Percentiles rank a stretch among this genome's conserved stretches.
Conservation (phyloP, 139 green algal genomes). For the Haematococcus sp. region DNA sequence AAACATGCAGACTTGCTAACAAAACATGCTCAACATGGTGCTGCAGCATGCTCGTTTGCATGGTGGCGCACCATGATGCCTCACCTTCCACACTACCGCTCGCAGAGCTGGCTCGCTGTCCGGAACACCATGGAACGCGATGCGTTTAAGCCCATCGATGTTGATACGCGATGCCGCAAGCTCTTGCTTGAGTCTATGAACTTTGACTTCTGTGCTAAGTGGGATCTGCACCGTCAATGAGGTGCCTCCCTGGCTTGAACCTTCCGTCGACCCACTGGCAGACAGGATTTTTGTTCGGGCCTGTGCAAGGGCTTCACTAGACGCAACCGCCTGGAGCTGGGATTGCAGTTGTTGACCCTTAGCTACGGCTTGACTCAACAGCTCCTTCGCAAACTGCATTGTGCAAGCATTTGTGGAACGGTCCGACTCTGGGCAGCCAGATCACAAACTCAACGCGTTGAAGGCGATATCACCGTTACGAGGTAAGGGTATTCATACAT, state of each 20-base stretch:
- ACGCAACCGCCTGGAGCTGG: no score
- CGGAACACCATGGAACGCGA: constrained; percentile 73
- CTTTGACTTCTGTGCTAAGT: constrained; percentile 15
- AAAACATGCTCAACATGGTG: no score
- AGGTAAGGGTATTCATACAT: neutral
- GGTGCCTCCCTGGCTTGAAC: no score
- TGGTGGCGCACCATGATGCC: no score
- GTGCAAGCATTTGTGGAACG: neutral
- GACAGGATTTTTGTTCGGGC: no score
- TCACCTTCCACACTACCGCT: constrained; percentile 75
- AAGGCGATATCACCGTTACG: neutral
- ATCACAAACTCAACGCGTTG: neutral
- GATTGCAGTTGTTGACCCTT: neutral
- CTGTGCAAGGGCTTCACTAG: no score
- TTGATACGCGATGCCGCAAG: constrained; percentile 49
- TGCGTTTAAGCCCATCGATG: constrained; percentile 45
- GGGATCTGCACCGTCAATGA: neutral
- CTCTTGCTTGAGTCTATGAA: constrained; percentile 47
- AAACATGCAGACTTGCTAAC: no score
- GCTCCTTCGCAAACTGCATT: constrained; percentile 20
- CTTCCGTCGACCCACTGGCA: no score
- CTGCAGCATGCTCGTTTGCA: no score
- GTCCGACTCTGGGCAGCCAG: neutral
- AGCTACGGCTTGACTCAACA: constrained; percentile 15
- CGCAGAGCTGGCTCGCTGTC: constrained; percentile 61